phyloP scores from a whole-genome alignment of 2,329 filamentous ascomycete genomes.

The Stachybotrys echinatus region DNA sequence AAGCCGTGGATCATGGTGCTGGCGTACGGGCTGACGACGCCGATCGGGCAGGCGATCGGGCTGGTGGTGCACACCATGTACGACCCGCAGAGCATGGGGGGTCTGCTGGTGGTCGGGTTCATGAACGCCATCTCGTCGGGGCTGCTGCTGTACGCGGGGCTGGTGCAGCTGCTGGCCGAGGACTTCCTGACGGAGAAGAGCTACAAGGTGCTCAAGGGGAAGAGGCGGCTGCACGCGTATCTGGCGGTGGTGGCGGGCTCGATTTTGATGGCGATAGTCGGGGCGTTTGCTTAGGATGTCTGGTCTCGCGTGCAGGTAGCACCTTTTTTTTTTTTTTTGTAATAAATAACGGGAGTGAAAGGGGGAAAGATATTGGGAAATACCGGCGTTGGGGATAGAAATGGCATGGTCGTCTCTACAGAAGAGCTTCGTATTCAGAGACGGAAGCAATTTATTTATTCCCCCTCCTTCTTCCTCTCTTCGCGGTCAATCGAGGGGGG shows the following conservation, averaged over 20 bases:
- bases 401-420: too few species aligned
- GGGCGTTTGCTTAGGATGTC: slow-evolving; percentile 57
- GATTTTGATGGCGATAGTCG: slow-evolving; percentile 64
- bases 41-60: slow-evolving; percentile 78
- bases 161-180: slow-evolving; percentile 80
- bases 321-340: too few species aligned
- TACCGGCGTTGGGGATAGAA: too few species aligned
- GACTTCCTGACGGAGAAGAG: slow-evolving; percentile 77
- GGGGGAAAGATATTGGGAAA: background rate
- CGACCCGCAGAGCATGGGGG: slow-evolving; percentile 70
- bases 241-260: slow-evolving; percentile 59
- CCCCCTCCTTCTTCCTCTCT: background rate
- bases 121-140: slow-evolving; percentile 85
- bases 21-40: slow-evolving; percentile 72
- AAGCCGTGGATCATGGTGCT: slow-evolving; percentile 82
- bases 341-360: background rate
- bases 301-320: background rate
- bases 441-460: too few species aligned
- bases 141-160: slow-evolving; percentile 71
- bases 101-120: slow-evolving; percentile 75
- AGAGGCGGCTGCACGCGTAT: slow-evolving; percentile 56
- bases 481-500: too few species aligned
- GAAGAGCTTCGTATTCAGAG: too few species aligned
- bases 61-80: slow-evolving; percentile 74
- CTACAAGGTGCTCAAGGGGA: slow-evolving; percentile 60